Evolutionary conservation across 2,329 filamentous ascomycete species (phyloP), one percentile per base, ranked within the genome.

Genomic region (Xylaria sp.): DNA sequence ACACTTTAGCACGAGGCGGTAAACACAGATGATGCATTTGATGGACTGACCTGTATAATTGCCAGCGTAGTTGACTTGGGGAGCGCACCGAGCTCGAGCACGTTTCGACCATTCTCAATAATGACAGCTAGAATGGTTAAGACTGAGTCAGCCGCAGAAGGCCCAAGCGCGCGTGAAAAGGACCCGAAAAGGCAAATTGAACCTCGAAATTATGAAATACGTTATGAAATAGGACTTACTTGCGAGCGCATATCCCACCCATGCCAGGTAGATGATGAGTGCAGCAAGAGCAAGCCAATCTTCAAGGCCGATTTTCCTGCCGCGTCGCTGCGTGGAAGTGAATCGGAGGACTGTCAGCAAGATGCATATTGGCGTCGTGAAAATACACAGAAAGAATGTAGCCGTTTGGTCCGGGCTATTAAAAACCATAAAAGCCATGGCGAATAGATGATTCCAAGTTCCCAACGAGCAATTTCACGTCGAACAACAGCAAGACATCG

Each of bases 241-340:
- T n/a, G 46, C 46, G 6, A 48, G 46, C n/a, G 46, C 18, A 48
- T 48, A 48, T n/a, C 7, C 46, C n/a, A 48, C 46, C 46, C 46
- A 48, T 48, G n/a, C n/a, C 10, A 48, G 7, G n/a, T 48, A 48
- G n/a, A 48, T 8, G n/a, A 48, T 9, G n/a, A 48, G 46, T n/a
- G 46, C 46, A 48, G 46, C 46, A 48, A 48, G 46, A 20, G 46
- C 46, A 48, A 48, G 46, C 46, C 46, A 48, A 48, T 48, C 46
- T 48, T 48, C 46, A 48, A 23, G 46, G 18, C 46, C 46, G n/a
- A 48, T 48, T 48, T 48, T 48, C 46, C 46, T 48, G 18, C 46
- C 46, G n/a, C 46, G 46, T 23, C 46, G 46, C 18, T 48, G 46
- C n/a, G 46, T 48, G 5, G 46, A 48, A n/a, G 46, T 48, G 46